Conservation (phyloP, 2,329 filamentous ascomycete genomes). For the Chaetomiaceae sp. region DNA sequence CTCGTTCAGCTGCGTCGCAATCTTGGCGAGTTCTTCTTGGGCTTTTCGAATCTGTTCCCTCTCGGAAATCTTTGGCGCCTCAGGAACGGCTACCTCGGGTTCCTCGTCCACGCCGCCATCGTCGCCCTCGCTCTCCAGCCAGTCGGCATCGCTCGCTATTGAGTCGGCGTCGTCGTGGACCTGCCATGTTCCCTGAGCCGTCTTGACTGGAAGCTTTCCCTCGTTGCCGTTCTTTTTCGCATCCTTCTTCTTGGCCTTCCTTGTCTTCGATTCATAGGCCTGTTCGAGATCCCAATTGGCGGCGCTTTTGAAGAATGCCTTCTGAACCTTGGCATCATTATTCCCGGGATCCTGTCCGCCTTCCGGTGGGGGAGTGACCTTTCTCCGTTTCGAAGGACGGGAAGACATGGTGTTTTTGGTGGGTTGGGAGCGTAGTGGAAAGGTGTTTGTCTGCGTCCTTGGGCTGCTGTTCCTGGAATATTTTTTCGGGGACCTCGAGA, state of each 20-base stretch:
- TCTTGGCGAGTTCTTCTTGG: slow-evolving; percentile 86
- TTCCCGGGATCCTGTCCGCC: slow-evolving; percentile 38
- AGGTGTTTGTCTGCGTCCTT: neutral
- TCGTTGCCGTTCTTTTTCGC: slow-evolving; percentile 37
- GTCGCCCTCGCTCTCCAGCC: slow-evolving; percentile 59
- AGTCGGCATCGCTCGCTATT: slow-evolving; percentile 55
- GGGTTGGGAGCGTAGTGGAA: neutral
- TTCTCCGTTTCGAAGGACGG: slow-evolving; percentile 53
- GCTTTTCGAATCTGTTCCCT: slow-evolving; percentile 78
- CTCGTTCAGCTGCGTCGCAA: slow-evolving; percentile 79
- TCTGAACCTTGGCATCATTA: slow-evolving; percentile 42
- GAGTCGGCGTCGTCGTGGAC: slow-evolving; percentile 57
- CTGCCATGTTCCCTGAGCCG: slow-evolving; percentile 64
- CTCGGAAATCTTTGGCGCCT: slow-evolving; percentile 63
- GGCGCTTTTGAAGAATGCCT: slow-evolving; percentile 68
- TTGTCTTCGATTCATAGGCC: slow-evolving; percentile 76
- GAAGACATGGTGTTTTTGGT: slow-evolving; percentile 39
- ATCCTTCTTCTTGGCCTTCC: slow-evolving; percentile 72
- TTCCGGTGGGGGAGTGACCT: slow-evolving; percentile 50
- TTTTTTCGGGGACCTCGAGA: slow-evolving; percentile 21
- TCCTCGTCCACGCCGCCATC: slow-evolving; percentile 49
- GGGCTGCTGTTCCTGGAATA: neutral
- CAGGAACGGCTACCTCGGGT: slow-evolving; percentile 38
- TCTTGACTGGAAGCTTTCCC: slow-evolving; percentile 69
- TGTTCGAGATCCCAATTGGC: slow-evolving; percentile 88